Conservation (phyloP, 192 early-diverging fungal species). For the Jimgerdemannia flammicorona region DNA sequence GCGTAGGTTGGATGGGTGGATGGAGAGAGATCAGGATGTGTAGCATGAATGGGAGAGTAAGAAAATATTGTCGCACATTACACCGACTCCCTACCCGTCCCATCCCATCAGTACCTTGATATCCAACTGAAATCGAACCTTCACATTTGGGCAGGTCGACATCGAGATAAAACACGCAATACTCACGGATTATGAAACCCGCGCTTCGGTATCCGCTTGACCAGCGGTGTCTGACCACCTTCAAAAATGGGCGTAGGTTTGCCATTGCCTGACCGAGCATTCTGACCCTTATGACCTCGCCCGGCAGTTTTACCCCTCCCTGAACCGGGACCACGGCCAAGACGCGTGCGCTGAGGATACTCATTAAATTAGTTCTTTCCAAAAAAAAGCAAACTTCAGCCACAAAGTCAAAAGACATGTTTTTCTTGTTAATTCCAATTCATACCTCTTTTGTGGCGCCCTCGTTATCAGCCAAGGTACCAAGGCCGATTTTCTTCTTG, state of each 20-base stretch:
- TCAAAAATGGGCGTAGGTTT: slow-evolving; percentile 83
- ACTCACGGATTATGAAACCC: slow-evolving; percentile 71
- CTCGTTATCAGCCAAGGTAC: slow-evolving; percentile 27
- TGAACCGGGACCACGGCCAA: slow-evolving; percentile 83
- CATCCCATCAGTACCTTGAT: background rate
- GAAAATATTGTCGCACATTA: background rate
- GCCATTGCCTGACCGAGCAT: slow-evolving; percentile 71
- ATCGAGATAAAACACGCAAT: background rate
- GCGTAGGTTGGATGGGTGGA: slow-evolving; percentile 1
- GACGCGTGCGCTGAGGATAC: slow-evolving; percentile 44
- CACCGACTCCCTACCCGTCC: background rate
- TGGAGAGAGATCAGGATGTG: slow-evolving; percentile 1
- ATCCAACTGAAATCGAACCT: background rate
- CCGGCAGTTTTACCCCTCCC: slow-evolving; percentile 90
- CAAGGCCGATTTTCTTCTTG: slow-evolving; percentile 19
- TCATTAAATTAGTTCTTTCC: background rate
- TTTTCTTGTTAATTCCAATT: background rate
- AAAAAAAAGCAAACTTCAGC: too few species aligned
- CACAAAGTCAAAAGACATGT: background rate
- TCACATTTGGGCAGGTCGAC: background rate
- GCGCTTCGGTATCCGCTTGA: slow-evolving; percentile 79
- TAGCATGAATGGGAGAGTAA: background rate
- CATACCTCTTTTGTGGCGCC: slow-evolving; percentile 16
- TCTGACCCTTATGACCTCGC: slow-evolving; percentile 89
- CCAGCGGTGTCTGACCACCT: slow-evolving; percentile 89